A percentile compares a stretch with the other conserved stretches of the same genome.
Evolutionary conservation across 2,329 filamentous ascomycete species (phyloP).

Genomic region (Aureobasidium sp.): DNA sequence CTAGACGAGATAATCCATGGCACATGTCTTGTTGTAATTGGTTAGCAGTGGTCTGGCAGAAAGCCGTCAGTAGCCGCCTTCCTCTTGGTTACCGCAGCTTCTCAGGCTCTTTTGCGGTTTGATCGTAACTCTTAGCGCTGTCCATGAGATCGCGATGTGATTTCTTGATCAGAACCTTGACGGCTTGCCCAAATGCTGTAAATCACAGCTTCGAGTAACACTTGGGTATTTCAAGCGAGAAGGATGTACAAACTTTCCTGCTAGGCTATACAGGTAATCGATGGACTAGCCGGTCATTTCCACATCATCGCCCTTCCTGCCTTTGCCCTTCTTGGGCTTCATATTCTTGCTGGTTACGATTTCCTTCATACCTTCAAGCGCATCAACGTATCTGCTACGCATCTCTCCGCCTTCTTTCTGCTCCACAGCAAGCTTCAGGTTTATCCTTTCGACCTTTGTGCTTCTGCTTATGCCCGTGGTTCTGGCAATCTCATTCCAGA

Average conservation of each 20-base stretch:
- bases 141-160: neutral
- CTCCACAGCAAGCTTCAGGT: constrained; percentile 29
- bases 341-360: constrained; percentile 41
- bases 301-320: constrained; percentile 1
- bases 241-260: neutral
- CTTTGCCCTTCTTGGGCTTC: neutral
- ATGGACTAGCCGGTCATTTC: neutral
- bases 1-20: neutral
- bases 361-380: constrained; percentile 53
- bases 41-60: neutral
- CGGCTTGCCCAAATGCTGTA: neutral
- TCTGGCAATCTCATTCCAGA: constrained; percentile 72
- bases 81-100: neutral
- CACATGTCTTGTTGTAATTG: neutral
- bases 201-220: neutral
- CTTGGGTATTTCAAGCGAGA: neutral
- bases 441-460: constrained; percentile 37
- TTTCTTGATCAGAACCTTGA: neutral
- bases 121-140: neutral
- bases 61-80: neutral
- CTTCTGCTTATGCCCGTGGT: constrained; percentile 42
- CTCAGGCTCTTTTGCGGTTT: neutral
- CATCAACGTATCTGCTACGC: constrained; percentile 39
- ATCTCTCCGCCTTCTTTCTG: constrained; percentile 24
- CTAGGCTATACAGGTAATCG: neutral